Conservation (phyloP, 2,329 filamentous ascomycete genomes). For the Teratosphaeria zuluensis region DNA sequence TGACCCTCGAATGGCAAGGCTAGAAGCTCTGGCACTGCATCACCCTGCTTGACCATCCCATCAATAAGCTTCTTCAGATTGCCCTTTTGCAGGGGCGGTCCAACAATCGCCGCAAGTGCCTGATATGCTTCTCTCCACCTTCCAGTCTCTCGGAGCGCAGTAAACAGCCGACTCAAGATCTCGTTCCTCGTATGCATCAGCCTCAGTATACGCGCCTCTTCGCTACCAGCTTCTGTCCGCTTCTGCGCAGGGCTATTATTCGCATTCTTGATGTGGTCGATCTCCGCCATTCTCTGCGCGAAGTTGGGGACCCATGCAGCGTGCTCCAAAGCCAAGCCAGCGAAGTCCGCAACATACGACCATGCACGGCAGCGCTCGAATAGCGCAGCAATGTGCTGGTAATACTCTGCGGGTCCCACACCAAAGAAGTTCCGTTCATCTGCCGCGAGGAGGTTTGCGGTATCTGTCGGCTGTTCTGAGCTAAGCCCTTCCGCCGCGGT, state of each 20-base stretch:
- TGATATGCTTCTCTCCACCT: conserved; percentile 77
- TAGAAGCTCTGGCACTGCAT: conserved; percentile 42
- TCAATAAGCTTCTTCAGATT: conserved; percentile 59
- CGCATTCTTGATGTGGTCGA: conserved; percentile 20
- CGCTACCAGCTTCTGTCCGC: conserved; percentile 19
- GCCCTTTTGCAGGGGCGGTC: conserved; percentile 56
- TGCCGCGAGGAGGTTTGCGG: conserved; percentile 59
- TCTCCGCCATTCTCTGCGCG: conserved; percentile 11
- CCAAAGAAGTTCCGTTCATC: conserved; percentile 60
- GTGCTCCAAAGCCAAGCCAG: conserved; percentile 35
- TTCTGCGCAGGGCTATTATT: conserved; percentile 19
- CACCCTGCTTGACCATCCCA: conserved; percentile 21
- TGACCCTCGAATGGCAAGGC: conserved; percentile 63
- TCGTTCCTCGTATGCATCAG: conserved; percentile 46
- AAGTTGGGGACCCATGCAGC: conserved; percentile 13
- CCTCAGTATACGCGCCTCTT: conserved; percentile 25
- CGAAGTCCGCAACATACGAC: conserved; percentile 76
- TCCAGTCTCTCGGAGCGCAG: conserved; percentile 65
- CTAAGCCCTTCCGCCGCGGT: conserved; percentile 40
- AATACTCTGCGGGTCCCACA: conserved; percentile 71
- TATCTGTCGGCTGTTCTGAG: conserved; percentile 26
- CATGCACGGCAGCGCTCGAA: conserved; percentile 71
- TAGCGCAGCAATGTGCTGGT: conserved; percentile 71
- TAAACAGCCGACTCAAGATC: conserved; percentile 75
- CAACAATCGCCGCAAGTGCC: conserved; percentile 62